phyloP scores from a whole-genome alignment of 805 yeast species.

The Kuraishia cidri region DNA sequence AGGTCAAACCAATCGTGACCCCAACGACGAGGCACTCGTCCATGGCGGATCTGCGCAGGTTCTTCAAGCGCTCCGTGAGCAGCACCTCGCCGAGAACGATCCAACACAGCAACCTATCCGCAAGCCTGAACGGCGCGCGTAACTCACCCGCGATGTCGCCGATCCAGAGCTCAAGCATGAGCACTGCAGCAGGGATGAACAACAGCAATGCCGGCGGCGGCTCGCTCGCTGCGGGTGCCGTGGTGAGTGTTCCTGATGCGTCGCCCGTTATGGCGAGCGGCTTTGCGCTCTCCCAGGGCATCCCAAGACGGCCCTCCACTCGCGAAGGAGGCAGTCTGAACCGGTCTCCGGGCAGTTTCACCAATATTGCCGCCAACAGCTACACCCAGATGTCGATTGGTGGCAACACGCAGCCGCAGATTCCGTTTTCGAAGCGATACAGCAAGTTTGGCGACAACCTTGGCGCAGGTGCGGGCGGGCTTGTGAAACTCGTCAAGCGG shows the following conservation, averaged over 20 bases:
- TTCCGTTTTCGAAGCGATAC: constrained; percentile 69
- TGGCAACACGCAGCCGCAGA: constrained; percentile 29
- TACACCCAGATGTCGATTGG: constrained; percentile 18
- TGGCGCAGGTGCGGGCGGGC: constrained; percentile 96
- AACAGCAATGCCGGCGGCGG: too few relatives aligned
- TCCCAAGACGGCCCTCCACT: neutral
- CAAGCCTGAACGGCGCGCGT: constrained; percentile 1
- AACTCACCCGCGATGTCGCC: constrained; percentile 4
- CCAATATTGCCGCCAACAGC: constrained; percentile 1
- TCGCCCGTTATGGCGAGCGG: neutral
- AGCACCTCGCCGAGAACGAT: constrained; percentile 7
- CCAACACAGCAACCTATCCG: constrained; percentile 1
- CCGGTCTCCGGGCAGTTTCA: constrained; percentile 1
- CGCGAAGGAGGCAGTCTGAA: neutral
- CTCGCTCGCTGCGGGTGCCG: neutral
- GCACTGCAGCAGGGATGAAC: too few relatives aligned
- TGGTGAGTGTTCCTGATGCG: constrained; percentile 1
- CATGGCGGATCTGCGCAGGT: constrained; percentile 69
- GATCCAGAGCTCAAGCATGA: neutral
- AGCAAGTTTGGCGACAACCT: constrained; percentile 76
- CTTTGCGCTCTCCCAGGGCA: neutral
- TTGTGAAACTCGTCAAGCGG: constrained; percentile 68
- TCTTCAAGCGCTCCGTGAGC: constrained; percentile 44
- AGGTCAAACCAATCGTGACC: constrained; percentile 4
- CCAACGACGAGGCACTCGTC: constrained; percentile 53